phyloP scores from a whole-genome alignment of 768 basidiomycete genomes.

The Leccinum imitatum region DNA sequence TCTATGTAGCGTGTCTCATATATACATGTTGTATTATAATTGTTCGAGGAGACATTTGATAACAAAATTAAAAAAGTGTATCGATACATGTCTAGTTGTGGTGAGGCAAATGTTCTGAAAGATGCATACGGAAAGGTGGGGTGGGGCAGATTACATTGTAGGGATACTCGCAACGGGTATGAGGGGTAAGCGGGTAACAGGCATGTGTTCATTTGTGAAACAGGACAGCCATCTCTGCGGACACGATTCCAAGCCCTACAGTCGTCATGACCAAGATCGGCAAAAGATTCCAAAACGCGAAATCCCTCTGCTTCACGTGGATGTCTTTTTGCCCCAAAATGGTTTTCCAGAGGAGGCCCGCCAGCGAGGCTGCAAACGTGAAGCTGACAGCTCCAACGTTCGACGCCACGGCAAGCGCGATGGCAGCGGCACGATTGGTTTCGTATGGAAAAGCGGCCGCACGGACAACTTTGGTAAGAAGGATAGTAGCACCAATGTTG shows the following conservation, averaged over 20 bases:
- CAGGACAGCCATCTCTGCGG: conserved; percentile 70
- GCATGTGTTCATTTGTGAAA: conserved; percentile 21
- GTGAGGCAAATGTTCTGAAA: background rate
- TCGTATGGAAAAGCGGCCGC: conserved; percentile 39
- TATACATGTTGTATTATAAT: background rate
- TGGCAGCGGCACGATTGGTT: conserved; percentile 52
- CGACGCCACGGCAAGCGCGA: conserved; percentile 79
- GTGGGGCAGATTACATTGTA: background rate
- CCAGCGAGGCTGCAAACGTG: conserved; percentile 85
- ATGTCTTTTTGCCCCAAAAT: conserved; percentile 78
- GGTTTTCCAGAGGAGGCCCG: conserved; percentile 79
- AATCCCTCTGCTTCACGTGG: conserved; percentile 54
- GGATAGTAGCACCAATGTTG: conserved; percentile 89
- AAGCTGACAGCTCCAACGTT: conserved; percentile 92
- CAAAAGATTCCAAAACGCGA: conserved; percentile 70
- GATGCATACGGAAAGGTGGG: background rate
- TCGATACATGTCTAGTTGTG: conserved; percentile 11
- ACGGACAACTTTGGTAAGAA: conserved; percentile 77
- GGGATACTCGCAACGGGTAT: background rate
- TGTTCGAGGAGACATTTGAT: background rate
- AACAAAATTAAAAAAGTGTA: background rate
- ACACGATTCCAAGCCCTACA: conserved; percentile 67
- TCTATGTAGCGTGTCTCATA: background rate
- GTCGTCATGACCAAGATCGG: conserved; percentile 66
- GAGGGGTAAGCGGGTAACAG: background rate